Evolutionary conservation across 306 rosid species (phyloP).

Genomic region (Hippophae tibetana): DNA sequence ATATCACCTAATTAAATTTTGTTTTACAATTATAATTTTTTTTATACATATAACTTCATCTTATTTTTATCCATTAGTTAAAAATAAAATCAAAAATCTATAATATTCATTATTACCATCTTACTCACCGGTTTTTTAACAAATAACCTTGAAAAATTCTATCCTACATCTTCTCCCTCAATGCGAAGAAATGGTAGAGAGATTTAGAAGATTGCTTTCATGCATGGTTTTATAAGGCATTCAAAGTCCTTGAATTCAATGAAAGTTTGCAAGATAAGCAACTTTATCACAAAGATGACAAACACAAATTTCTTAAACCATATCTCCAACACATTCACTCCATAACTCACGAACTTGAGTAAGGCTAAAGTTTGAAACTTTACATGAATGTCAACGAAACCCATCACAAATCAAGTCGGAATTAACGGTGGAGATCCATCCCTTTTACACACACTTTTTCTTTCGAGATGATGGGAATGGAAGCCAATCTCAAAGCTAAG

Average conservation of each 20-base stretch:
- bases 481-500: conserved; percentile 55
- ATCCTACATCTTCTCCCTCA: too few species aligned
- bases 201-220: conserved; percentile 43
- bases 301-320: conserved; percentile 58
- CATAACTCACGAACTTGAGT: conserved; percentile 54
- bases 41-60: too few species aligned
- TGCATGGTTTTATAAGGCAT: conserved; percentile 61
- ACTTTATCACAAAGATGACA: conserved; percentile 56
- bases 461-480: conserved; percentile 76
- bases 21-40: too few species aligned
- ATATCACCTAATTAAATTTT: too few species aligned
- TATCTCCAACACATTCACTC: conserved; percentile 72
- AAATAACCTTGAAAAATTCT: too few species aligned
- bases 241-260: conserved; percentile 68
- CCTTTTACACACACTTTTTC: conserved; percentile 76
- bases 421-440: conserved; percentile 50
- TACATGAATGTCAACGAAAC: conserved; percentile 25
- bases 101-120: too few species aligned
- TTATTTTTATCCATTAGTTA: too few species aligned
- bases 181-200: conserved; percentile 35
- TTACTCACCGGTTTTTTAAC: too few species aligned
- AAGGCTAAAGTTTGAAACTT: conserved; percentile 37
- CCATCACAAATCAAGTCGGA: neutral
- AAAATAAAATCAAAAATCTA: too few species aligned
- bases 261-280: conserved; percentile 51